Percentiles rank a stretch among this genome's conserved stretches.
These are phyloP conservation scores for Thuidium tamariscinum DNA, from an alignment of 225 moss, liverwort and hornwort genomes.

Conservation along the genomic window DNA sequence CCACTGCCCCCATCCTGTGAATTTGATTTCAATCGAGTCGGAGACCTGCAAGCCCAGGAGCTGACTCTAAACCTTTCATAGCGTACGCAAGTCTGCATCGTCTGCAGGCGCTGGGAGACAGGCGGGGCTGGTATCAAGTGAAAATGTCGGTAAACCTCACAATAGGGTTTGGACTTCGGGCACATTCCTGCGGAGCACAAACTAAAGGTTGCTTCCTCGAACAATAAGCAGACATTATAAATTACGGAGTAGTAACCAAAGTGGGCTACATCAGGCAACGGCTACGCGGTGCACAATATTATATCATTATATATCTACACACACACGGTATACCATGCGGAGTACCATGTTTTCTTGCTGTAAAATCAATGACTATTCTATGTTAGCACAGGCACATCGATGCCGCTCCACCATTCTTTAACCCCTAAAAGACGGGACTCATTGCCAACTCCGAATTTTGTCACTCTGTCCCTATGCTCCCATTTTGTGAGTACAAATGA, in stretches of 20 bases:
- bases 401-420: not conserved
- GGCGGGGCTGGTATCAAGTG: not conserved
- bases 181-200: not conserved
- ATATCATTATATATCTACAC: not conserved
- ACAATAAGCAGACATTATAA: not conserved
- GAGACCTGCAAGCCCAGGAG: not conserved
- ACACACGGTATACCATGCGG: too few relatives aligned
- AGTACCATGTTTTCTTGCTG: not conserved
- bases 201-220: not conserved
- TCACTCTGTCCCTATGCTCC: rapidly evolving
- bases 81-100: not conserved
- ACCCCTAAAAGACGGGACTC: not conserved
- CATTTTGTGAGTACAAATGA: too few relatives aligned
- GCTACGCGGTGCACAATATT: not conserved
- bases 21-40: not conserved
- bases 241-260: not conserved
- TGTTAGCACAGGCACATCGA: too few relatives aligned
- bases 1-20: not conserved
- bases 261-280: not conserved
- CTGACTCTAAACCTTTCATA: not conserved
- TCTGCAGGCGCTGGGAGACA: not conserved
- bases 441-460: not conserved
- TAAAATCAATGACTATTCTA: not conserved
- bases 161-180: not conserved
- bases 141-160: not conserved